phyloP scores from a whole-genome alignment of 2,329 filamentous ascomycete species.

The Gaeumannomyces sp. region DNA sequence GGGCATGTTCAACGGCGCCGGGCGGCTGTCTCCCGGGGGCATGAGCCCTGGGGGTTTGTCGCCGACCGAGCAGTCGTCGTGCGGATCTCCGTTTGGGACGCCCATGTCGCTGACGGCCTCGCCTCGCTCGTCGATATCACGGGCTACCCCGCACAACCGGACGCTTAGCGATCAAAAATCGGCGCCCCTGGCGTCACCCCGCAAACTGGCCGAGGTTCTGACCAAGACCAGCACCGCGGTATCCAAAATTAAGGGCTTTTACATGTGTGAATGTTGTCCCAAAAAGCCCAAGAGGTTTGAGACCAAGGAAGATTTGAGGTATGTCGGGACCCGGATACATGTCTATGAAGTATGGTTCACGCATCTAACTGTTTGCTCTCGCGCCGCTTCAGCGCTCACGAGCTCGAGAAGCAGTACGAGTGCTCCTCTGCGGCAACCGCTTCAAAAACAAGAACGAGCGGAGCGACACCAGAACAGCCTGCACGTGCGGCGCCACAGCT shows the following conservation, averaged over 20 bases:
- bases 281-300: slow-evolving; percentile 98
- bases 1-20: slow-evolving; percentile 31
- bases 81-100: slow-evolving; percentile 43
- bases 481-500: slow-evolving; percentile 86
- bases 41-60: slow-evolving; percentile 44
- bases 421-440: slow-evolving; percentile 83
- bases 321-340: slow-evolving; percentile 29
- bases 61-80: slow-evolving; percentile 34
- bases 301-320: slow-evolving; percentile 76
- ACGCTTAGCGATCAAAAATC: slow-evolving; percentile 36
- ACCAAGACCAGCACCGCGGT: slow-evolving; percentile 27
- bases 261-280: slow-evolving; percentile 87
- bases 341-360: not conserved
- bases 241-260: slow-evolving; percentile 47
- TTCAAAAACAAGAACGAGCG: slow-evolving; percentile 99
- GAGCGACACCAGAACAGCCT: slow-evolving; percentile 95
- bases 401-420: slow-evolving; percentile 93
- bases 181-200: slow-evolving; percentile 37
- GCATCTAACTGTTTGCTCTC: not conserved
- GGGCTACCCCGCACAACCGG: slow-evolving; percentile 37
- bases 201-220: slow-evolving; percentile 44
- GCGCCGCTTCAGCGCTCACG: slow-evolving; percentile 59
- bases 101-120: slow-evolving; percentile 43
- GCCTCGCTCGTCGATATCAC: slow-evolving; percentile 38
- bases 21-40: slow-evolving; percentile 34